phyloP scores from a whole-genome alignment of 192 early-diverging fungal species.

The Podila verticillata region DNA sequence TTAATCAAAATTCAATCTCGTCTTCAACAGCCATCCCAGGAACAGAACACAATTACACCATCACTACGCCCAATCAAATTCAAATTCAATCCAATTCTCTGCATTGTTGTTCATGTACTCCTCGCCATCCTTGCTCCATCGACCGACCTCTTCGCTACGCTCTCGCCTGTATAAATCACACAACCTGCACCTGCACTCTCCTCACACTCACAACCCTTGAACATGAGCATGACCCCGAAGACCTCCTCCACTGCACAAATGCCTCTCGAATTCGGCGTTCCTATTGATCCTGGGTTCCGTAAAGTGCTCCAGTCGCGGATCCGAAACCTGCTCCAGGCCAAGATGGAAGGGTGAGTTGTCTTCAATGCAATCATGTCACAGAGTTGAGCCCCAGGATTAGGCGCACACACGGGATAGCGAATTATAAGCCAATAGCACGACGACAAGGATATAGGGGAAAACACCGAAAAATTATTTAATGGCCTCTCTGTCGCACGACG shows the following conservation, averaged over 20 bases:
- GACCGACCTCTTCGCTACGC: too few species aligned
- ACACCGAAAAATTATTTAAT: neutral
- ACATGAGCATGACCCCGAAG: constrained; percentile 20
- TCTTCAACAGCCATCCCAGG: neutral
- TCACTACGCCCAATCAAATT: too few species aligned
- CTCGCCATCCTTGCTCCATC: neutral
- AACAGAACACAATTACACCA: neutral
- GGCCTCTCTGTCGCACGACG: neutral
- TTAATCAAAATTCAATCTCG: too few species aligned
- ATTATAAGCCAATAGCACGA: constrained; percentile 3
- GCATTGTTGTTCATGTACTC: neutral
- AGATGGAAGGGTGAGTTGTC: constrained; percentile 30
- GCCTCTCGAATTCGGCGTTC: constrained; percentile 35
- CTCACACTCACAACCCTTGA: neutral
- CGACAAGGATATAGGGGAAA: constrained; percentile 3
- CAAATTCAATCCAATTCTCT: too few species aligned
- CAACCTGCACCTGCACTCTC: neutral
- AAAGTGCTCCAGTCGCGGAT: constrained; percentile 30
- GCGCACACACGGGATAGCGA: neutral
- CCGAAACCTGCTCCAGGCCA: constrained; percentile 27
- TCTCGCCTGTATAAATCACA: too few species aligned
- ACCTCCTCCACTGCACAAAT: constrained; percentile 24
- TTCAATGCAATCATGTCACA: neutral
- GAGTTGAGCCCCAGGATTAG: too few species aligned
- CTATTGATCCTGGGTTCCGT: constrained; percentile 22